Base-by-base conservation (phyloP, 208 protist species). In the Trypanosoma melophagium region DNA sequence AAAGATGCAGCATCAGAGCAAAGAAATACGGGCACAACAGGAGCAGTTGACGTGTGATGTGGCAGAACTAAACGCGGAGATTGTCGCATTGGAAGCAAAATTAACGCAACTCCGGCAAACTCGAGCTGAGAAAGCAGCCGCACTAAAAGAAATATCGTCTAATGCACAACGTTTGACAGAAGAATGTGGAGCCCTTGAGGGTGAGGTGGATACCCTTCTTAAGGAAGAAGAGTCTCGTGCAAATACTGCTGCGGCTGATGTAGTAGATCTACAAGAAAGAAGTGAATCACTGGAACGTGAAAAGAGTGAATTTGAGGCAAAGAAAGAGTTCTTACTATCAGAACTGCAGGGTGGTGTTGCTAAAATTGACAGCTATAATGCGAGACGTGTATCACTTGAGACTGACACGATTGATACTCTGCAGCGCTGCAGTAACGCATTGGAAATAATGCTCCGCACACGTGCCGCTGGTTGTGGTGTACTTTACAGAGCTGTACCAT, bases 131-230 rank as follows among this genome's bases (percentile, higher is more conserved):
- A 60, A 70, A 35, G 35, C 7, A 5, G 53, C 54, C 1, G 42
- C 38, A 17, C 21, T 76, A 28, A n/a, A 66, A 19, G 60, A 66
- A 3, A n/a, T 63, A 52, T 51, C 12, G 14, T 22, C 22, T 40
- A 54, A 55, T 5, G 2, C 64, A 12, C 7, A 60, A 9, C 42
- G 58, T 13, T 55, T 68, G 14, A 44, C 60, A 24, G 55, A 42
- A 13, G 70, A 86, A 45, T 58, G 75, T 22, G 25, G 66, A 38
- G 42, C 73, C 57, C 54, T 84, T 24, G 57, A 74, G 12, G 59
- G 25, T 41, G 35, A 77, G 38, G 56, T 64, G 8, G 63, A 76
- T 7, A 68, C 64, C 38, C 47, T 74, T 38, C 9, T 59, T 24
- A 54, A 58, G 5, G 58, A 83, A n/a, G 60, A 79, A 24, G 74